Evolutionary conservation across 345 rosid species (phyloP).

Genomic region (Boechera stricta): DNA sequence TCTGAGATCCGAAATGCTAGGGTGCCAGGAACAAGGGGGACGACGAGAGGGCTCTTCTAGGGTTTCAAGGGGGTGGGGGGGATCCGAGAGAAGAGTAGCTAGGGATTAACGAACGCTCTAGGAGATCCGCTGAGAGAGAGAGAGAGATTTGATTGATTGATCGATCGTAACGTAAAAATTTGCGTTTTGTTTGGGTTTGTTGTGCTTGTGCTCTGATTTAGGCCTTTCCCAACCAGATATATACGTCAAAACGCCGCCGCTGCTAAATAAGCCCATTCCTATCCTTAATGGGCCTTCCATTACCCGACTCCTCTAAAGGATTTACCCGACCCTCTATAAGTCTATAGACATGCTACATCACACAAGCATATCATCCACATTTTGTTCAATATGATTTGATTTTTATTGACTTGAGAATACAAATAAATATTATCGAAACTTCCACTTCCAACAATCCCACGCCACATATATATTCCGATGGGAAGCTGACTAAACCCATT

Average conservation of each 20-base stretch:
- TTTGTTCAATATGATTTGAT: too few species aligned
- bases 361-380: too few species aligned
- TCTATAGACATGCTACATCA: too few species aligned
- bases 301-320: neutral
- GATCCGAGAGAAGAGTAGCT: neutral
- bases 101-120: neutral
- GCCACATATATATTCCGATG: neutral
- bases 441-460: neutral
- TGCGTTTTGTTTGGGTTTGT: neutral
- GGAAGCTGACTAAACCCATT: slow-evolving; percentile 16
- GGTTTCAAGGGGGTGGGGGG: too few species aligned
- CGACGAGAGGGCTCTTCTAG: too few species aligned
- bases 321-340: too few species aligned
- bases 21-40: too few species aligned
- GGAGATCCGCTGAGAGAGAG: neutral
- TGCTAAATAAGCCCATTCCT: neutral
- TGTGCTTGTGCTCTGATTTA: neutral
- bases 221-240: neutral
- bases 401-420: neutral
- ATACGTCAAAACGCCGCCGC: neutral
- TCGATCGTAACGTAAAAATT: too few species aligned
- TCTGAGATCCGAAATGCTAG: neutral
- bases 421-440: neutral
- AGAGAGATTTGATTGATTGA: neutral
- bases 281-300: neutral